Percentiles rank a stretch among this genome's conserved stretches.
These are phyloP conservation scores for Aspergillus pseudotamarii DNA, from an alignment of 2,329 filamentous ascomycete species.

Conservation along the genomic window DNA sequence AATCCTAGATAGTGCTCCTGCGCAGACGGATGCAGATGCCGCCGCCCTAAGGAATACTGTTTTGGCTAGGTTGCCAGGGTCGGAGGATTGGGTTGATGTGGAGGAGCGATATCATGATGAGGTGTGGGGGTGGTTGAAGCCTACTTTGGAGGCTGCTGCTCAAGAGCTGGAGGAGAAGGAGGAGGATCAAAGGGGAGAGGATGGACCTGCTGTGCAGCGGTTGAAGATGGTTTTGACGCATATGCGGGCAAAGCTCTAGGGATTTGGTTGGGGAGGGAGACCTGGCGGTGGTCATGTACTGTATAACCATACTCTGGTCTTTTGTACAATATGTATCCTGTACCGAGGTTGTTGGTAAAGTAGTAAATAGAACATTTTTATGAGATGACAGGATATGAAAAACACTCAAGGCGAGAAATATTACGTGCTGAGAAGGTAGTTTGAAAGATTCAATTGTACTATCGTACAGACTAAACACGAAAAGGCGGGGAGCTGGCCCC, in stretches of 20 bases:
- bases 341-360: neutral
- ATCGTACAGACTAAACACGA: conserved; percentile 15
- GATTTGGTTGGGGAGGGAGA: neutral
- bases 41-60: conserved; percentile 34
- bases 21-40: conserved; percentile 12
- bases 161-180: conserved; percentile 53
- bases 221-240: conserved; percentile 45
- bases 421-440: neutral
- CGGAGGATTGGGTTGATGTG: conserved; percentile 36
- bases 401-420: neutral
- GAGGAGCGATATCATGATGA: conserved; percentile 55
- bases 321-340: neutral
- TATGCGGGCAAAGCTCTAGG: conserved; percentile 28
- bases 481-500: conserved; percentile 11
- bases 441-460: conserved; percentile 1
- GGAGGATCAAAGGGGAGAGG: conserved; percentile 20
- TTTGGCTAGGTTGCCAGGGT: conserved; percentile 32
- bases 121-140: conserved; percentile 67
- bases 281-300: neutral
- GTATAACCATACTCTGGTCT: neutral
- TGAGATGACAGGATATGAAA: neutral
- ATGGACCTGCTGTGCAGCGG: conserved; percentile 41
- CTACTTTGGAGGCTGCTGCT: conserved; percentile 59
- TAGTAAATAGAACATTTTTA: neutral
- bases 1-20: conserved; percentile 31